Evolutionary conservation across 2,329 filamentous ascomycete species (phyloP).

Genomic region (Thielaviopsis euricoi): DNA sequence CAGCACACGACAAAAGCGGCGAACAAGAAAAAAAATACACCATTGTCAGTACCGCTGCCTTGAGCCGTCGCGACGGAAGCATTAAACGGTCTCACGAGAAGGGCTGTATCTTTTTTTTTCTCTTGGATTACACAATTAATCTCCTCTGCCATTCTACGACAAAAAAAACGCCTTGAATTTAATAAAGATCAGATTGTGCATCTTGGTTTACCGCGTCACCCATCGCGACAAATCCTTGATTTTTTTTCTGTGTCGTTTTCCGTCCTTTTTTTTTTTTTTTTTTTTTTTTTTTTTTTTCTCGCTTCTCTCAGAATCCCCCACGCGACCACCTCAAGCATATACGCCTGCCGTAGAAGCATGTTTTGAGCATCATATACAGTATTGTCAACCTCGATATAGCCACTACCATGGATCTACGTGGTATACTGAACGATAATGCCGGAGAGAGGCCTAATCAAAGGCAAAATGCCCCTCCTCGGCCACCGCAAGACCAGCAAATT

Average conservation of each 20-base stretch:
- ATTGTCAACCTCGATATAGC: not conserved
- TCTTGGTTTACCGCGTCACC: not conserved
- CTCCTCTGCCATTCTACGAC: not conserved
- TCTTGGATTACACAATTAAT: not conserved
- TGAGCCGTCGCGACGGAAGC: not conserved
- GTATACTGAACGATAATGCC: conserved; percentile 37
- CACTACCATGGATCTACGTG: conserved; percentile 32
- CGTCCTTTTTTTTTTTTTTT: not conserved
- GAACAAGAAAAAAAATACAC: not conserved
- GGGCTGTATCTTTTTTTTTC: not conserved
- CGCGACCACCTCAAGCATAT: not conserved
- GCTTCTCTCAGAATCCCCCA: not conserved
- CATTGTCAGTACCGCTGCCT: not conserved
- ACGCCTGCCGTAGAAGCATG: not conserved
- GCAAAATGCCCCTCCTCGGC: conserved; percentile 7
- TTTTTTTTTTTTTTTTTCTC: not conserved
- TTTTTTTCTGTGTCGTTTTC: not conserved
- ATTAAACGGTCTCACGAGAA: not conserved
- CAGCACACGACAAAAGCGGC: not conserved
- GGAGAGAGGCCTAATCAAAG: conserved; percentile 22
- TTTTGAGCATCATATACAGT: not conserved
- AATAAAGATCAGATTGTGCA: too few relatives aligned
- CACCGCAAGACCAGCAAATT: conserved; percentile 8
- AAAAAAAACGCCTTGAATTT: too few relatives aligned
- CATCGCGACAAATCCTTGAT: not conserved